phyloP scores from a whole-genome alignment of 2,329 filamentous ascomycete genomes.

The Talaromyces sp. region DNA sequence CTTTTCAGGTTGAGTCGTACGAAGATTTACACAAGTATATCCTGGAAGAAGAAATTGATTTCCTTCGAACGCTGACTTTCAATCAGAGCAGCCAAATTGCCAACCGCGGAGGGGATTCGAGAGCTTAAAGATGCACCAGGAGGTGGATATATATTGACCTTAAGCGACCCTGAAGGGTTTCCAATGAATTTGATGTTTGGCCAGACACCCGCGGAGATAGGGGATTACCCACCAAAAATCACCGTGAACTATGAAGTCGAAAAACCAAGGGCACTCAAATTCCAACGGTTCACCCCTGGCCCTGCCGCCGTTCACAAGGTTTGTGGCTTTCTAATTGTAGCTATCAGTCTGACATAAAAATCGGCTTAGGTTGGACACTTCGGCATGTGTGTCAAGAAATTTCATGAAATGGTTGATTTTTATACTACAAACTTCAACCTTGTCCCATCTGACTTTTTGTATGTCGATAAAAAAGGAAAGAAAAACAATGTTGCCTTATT shows the following conservation, averaged over 20 bases:
- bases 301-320: conserved; percentile 29
- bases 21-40: conserved; percentile 38
- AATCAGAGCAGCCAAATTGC: neutral
- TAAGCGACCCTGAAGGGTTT: conserved; percentile 37
- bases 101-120: neutral
- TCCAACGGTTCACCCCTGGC: conserved; percentile 24
- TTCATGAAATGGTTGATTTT: conserved; percentile 20
- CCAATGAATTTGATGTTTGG: conserved; percentile 37
- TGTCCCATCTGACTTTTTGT: conserved; percentile 26
- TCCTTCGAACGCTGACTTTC: neutral
- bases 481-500: conserved; percentile 38
- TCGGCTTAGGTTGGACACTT: conserved; percentile 22
- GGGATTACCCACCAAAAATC: conserved; percentile 16
- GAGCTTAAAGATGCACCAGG: conserved; percentile 28
- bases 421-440: conserved; percentile 28
- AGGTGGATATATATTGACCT: conserved; percentile 31
- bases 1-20: conserved; percentile 38
- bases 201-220: conserved; percentile 19
- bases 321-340: neutral
- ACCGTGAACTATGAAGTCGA: conserved; percentile 22
- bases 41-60: neutral
- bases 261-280: conserved; percentile 23
- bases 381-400: conserved; percentile 22
- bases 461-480: conserved; percentile 14
- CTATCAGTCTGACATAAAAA: neutral